Conservation (phyloP, 345 rosid species). For the Citrus unshiu region DNA sequence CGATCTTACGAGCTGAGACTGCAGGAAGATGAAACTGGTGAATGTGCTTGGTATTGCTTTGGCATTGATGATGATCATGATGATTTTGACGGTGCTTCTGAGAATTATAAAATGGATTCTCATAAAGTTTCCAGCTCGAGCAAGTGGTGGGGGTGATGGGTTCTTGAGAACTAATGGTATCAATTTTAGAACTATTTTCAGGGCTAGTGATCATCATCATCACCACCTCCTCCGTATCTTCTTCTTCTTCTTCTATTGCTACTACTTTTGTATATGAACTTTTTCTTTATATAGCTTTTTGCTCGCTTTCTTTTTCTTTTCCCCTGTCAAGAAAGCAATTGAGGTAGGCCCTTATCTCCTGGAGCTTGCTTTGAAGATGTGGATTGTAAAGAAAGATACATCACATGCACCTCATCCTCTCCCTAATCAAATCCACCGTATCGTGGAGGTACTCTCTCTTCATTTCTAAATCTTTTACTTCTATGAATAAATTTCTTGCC, state of each 20-base stretch:
- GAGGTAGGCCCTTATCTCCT: conserved; percentile 32
- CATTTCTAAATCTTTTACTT: neutral
- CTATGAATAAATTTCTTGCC: neutral
- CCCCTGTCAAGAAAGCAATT: conserved; percentile 35
- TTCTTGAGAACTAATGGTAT: conserved; percentile 18
- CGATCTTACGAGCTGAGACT: conserved; percentile 33
- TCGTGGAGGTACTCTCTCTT: conserved; percentile 11
- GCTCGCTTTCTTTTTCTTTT: conserved; percentile 17
- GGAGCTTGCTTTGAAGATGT: conserved; percentile 33
- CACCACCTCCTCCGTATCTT: conserved; percentile 38
- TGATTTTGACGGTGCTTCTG: conserved; percentile 11
- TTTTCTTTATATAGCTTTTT: neutral
- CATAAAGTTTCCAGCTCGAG: conserved; percentile 73
- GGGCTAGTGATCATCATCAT: conserved; percentile 49
- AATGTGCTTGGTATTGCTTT: conserved; percentile 21
- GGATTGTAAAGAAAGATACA: conserved; percentile 34
- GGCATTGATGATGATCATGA: conserved; percentile 22
- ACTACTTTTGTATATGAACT: conserved; percentile 17
- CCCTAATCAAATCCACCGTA: conserved; percentile 11
- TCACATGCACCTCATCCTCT: conserved; percentile 43
- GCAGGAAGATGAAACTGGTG: conserved; percentile 21
- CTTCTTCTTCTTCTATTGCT: conserved; percentile 12
- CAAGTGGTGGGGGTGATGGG: conserved; percentile 39
- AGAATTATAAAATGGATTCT: conserved; percentile 58
- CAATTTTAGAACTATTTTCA: conserved; percentile 24